Evolutionary conservation across 768 basidiomycete genomes (phyloP), one percentile per base, ranked within the genome.

Genomic region (Mrakia blollopis): DNA sequence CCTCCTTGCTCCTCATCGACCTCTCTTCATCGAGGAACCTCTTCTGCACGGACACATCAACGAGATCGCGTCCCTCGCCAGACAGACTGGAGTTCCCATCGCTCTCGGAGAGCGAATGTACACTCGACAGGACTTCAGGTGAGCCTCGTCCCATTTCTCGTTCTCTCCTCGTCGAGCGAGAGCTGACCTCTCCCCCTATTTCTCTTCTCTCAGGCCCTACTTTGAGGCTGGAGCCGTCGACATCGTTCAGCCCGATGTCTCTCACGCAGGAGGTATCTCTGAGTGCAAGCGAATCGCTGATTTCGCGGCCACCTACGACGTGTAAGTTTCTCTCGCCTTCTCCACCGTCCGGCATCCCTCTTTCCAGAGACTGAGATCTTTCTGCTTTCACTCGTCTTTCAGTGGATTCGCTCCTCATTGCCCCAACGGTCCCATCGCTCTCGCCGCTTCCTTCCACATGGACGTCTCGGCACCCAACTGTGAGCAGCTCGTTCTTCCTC

Each of bases 1-100:
- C 67, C 82, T 87, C 2, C 85, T 91, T 10, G 90, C 90, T 79
- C 88, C 88, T 18, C 84, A 88, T 67, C 85, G 85, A 18, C 89
- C 89, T 1, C 82, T 91, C n/a, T 91, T 91, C 82, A 90, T 91
- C 79, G 89, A 91, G 85, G 89, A 84, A 74, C 89, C 89, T 0
- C 84, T 90, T 16, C 84, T 90, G 1, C 88, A 89, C 1, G 87
- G 87, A 2, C 88, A 89, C 74, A 85, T 88, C 7, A 85, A 87
- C 79, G 89, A 90, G 82, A 88, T 89, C 67, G 87, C 88, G 11
- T 88, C 89, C 80, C 84, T 91, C 21, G 85, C 88, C 10, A 84
- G 83, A 25, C 82, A 86, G 62, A 86, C 88, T 7, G 86, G 87
- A 23, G 88, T 86, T 6, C 90, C 90, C 9, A 89, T 90, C 79